Evolutionary conservation across 305 asterid species (phyloP), one percentile per base, ranked within the genome.

Genomic region (Fraxinus nigra): DNA sequence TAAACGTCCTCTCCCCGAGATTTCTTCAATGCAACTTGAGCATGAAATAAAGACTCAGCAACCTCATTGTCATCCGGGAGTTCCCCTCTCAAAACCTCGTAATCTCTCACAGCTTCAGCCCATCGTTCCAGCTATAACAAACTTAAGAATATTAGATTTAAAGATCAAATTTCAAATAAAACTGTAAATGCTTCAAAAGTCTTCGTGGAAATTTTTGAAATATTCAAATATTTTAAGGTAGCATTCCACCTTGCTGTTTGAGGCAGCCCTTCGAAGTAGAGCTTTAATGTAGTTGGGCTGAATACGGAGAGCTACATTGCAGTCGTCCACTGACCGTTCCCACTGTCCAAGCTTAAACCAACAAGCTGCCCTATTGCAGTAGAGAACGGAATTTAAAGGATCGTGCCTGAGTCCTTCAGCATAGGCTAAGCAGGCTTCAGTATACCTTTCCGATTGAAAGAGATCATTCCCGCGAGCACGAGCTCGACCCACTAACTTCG

Each of bases 351-450:
- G 95, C 91, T 91, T 96, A 87, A 85, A 91, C 95, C 95, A 91
- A 77, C 99, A 96, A 85, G 99, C 99, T 20, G 99, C 98, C 90
- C 98, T 85, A 83, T 96, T 96, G 86, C 98, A 93, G 85, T 89
- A 94, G 72, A 96, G 95, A 77, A 96, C 92, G 9, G 98, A 87
- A 86, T 93, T 96, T 7, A 89, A 88, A 56, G 98, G 93, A 82
- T 95, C 92, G 30, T 88, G 88, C 56, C 88, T 87, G 56, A 95
- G 92, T 78, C 99, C 99, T 56, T 96, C 98, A 20, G 88, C 94
- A 72, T 94, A 96, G 24, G 98, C 98, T 7, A 90, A 86, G 90
- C 97, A 92, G 20, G 99, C 99, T 87, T 94, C 99, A 0, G 98
- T 94, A 79, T 85, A 92, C 88, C 98, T 93, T 79, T 94, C 97